Percentiles rank a stretch among this genome's conserved stretches.
These are phyloP conservation scores for Raffaelea arxii DNA, from an alignment of 2,329 filamentous ascomycete genomes.

Conservation along the genomic window DNA sequence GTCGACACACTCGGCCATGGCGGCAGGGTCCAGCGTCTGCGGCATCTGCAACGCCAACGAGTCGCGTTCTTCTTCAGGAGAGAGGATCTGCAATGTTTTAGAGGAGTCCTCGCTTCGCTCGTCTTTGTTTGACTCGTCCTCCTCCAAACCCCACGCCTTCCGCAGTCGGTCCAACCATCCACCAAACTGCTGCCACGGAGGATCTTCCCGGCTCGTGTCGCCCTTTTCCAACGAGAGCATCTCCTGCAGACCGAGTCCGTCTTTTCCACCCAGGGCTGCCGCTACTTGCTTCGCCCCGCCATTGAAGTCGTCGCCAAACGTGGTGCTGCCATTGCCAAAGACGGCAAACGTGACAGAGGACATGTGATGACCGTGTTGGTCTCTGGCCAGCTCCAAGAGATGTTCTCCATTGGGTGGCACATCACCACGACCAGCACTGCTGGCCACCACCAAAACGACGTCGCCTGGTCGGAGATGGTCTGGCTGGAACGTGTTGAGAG, in stretches of 20 bases:
- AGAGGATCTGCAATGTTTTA: neutral
- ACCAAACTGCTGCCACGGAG: constrained; percentile 1
- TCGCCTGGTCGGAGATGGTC: neutral
- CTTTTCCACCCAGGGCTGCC: neutral
- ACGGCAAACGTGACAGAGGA: neutral
- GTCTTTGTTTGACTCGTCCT: neutral
- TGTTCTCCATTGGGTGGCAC: neutral
- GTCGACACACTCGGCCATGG: neutral
- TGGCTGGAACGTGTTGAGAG: neutral
- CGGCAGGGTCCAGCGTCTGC: neutral
- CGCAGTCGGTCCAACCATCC: neutral
- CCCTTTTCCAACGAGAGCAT: neutral
- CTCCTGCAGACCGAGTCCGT: neutral
- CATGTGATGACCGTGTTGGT: neutral
- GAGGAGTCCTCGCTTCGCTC: neutral
- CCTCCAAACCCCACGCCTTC: neutral
- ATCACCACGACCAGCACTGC: constrained; percentile 2
- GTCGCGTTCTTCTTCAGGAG: neutral
- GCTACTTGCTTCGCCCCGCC: neutral
- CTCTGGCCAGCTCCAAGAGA: neutral
- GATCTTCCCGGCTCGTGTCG: neutral
- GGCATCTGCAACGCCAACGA: constrained; percentile 1
- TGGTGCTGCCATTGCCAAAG: constrained; percentile 4
- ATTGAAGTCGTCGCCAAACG: constrained; percentile 1
- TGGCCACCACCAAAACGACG: neutral